phyloP scores from a whole-genome alignment of 2,329 filamentous ascomycete species.

The Nigrospora oryzae region DNA sequence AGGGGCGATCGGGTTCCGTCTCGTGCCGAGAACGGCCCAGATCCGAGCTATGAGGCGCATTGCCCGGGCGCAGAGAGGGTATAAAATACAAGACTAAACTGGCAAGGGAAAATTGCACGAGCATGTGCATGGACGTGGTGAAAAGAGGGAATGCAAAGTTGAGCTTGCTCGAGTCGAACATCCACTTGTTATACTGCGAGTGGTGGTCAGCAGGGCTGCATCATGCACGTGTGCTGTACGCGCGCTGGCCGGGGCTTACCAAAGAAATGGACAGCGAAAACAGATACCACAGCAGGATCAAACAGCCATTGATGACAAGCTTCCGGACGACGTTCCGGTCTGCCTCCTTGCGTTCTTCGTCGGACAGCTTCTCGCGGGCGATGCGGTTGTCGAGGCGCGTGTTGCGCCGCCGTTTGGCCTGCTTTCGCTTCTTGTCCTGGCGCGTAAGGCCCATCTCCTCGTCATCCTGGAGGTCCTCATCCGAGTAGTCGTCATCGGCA shows the following conservation, averaged over 20 bases:
- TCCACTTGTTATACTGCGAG: constrained; percentile 97
- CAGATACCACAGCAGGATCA: constrained; percentile 81
- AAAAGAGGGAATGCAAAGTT: constrained; percentile 94
- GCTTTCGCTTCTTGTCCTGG: constrained; percentile 60
- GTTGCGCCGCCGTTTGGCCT: constrained; percentile 58
- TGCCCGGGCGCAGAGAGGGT: constrained; percentile 68
- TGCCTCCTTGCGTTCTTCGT: constrained; percentile 66
- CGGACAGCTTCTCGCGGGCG: constrained; percentile 52
- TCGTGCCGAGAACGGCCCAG: constrained; percentile 41
- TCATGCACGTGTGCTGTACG: too few relatives aligned
- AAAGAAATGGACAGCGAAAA: constrained; percentile 92
- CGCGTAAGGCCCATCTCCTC: constrained; percentile 82
- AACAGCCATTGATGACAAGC: constrained; percentile 63
- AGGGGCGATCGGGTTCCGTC: constrained; percentile 43
- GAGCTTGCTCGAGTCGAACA: constrained; percentile 80
- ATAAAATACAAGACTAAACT: constrained; percentile 72
- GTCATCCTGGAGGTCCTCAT: constrained; percentile 72
- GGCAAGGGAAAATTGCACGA: constrained; percentile 81
- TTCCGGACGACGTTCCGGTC: constrained; percentile 64
- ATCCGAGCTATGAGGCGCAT: constrained; percentile 34
- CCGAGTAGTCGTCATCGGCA: constrained; percentile 49
- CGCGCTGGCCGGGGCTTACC: constrained; percentile 40
- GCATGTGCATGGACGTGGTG: constrained; percentile 91
- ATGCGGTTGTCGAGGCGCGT: constrained; percentile 64
- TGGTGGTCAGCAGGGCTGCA: too few relatives aligned